Conservation (phyloP, 2,329 filamentous ascomycete species). For the Ascochyta clinopodiicola region DNA sequence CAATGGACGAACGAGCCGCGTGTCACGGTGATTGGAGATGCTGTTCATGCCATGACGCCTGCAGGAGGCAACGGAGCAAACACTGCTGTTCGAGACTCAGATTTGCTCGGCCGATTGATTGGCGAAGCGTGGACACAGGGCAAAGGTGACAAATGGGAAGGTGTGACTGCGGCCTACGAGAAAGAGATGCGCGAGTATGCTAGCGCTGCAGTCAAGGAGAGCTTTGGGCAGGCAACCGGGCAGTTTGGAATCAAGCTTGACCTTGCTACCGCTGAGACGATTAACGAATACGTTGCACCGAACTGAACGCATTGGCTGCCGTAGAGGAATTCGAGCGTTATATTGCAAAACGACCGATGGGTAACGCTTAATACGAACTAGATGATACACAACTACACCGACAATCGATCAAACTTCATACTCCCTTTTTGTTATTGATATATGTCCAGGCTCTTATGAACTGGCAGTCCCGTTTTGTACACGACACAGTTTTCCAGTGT, state of each 20-base stretch:
- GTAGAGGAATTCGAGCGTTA: not conserved
- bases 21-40: constrained; percentile 55
- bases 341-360: no score
- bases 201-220: constrained; percentile 55
- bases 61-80: constrained; percentile 56
- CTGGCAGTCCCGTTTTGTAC: not conserved
- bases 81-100: constrained; percentile 53
- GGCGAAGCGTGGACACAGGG: constrained; percentile 34
- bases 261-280: constrained; percentile 16
- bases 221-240: constrained; percentile 52
- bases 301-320: constrained; percentile 12
- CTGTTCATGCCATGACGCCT: constrained; percentile 56
- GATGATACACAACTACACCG: not conserved
- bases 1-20: constrained; percentile 65
- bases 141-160: constrained; percentile 34
- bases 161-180: constrained; percentile 48
- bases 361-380: not conserved
- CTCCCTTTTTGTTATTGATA: not conserved
- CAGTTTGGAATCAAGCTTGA: constrained; percentile 30
- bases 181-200: constrained; percentile 48
- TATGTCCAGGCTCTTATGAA: not conserved
- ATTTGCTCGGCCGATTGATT: constrained; percentile 49
- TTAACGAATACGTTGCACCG: constrained; percentile 29
- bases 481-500: constrained; percentile 26
- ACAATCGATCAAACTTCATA: not conserved